Base-by-base conservation (phyloP, 2,329 filamentous ascomycete genomes). In the Fusarium ramigenum region DNA sequence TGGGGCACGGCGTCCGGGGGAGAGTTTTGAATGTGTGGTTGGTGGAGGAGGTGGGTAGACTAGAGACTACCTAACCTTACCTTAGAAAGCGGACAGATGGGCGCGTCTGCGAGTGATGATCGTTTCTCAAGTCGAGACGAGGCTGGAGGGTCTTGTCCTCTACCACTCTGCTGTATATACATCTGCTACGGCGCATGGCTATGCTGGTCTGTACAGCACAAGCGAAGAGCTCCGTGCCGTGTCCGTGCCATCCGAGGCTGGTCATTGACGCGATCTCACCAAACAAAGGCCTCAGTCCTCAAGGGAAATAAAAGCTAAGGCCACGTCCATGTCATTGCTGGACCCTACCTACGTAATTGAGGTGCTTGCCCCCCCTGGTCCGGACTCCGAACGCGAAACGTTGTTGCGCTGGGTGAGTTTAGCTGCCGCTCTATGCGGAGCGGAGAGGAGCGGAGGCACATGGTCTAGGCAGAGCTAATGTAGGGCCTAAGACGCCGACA, bases 321-420 rank as follows among this genome's bases (percentile, higher is more conserved):
- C 52, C 50, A 49, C 32, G 60, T 56, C 63, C 56, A 56, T 70
- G 67, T 70, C 67, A 60, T 50, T 70, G 60, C 60, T 72, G 69
- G 69, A 70, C 69, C 70, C 60, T 73, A 67, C 57, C 70, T 74
- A 74, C 70, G 70, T 73, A 73, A 73, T 73, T 68, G 66, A 64
- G 58, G 59, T 61, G 42, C 39, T n/a, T 15, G n/a, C n/a, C 9
- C 44, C 44, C 60, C 60, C 49, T 36, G 58, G 66, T 54, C 53
- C 43, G 34, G 43, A 39, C 11, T 59, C 43, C 39, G 23, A 68
- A 70, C 47, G 67, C 43, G 34, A 25, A 68, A 70, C 60, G 67
- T 70, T 61, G 47, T 43, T 52, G 50, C 56, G 49, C 30, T 67
- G 23, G 23, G 34, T 39, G 34, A 54, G 50, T 28, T 54, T 73